These are phyloP conservation scores for Achlya hypogyna DNA, from an alignment of 352 stramenopile genomes.

Conservation along the genomic window DNA sequence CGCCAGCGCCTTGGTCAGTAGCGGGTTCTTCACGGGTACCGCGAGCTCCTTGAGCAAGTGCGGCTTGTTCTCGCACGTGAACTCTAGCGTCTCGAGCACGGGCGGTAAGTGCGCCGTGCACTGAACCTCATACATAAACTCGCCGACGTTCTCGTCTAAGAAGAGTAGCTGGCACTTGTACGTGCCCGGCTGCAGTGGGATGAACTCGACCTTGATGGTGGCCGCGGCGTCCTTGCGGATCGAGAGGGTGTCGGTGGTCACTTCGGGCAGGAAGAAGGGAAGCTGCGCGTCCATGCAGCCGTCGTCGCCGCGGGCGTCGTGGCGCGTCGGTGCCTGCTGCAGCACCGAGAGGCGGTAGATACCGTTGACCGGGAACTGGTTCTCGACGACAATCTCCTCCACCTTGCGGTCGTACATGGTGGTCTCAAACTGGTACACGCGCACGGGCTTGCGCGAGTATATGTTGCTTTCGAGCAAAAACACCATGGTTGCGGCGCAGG, in stretches of 20 bases:
- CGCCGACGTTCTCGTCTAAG: constrained; percentile 86
- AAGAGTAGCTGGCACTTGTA: constrained; percentile 89
- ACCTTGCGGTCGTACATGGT: constrained; percentile 70
- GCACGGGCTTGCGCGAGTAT: constrained; percentile 56
- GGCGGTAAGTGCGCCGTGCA: constrained; percentile 68
- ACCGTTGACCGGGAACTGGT: constrained; percentile 67
- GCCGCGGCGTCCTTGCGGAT: constrained; percentile 46
- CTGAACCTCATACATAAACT: constrained; percentile 90
- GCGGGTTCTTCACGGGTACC: constrained; percentile 69
- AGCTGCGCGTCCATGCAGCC: constrained; percentile 64
- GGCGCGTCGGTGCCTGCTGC: constrained; percentile 27
- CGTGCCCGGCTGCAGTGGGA: constrained; percentile 78
- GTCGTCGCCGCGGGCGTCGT: constrained; percentile 22
- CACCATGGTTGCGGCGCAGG: constrained; percentile 67
- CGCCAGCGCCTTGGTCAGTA: constrained; percentile 60
- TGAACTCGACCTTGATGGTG: constrained; percentile 79
- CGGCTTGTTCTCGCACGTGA: constrained; percentile 54
- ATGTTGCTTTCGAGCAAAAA: constrained; percentile 85
- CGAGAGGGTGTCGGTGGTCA: constrained; percentile 27
- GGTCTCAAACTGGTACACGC: constrained; percentile 69
- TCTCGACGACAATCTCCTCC: constrained; percentile 77
- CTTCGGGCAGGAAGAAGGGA: constrained; percentile 66
- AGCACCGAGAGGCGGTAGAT: constrained; percentile 70
- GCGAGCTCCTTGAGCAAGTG: constrained; percentile 70
- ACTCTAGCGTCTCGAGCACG: constrained; percentile 64